phyloP scores from a whole-genome alignment of 2,329 filamentous ascomycete species.

The Alternaria sp. region DNA sequence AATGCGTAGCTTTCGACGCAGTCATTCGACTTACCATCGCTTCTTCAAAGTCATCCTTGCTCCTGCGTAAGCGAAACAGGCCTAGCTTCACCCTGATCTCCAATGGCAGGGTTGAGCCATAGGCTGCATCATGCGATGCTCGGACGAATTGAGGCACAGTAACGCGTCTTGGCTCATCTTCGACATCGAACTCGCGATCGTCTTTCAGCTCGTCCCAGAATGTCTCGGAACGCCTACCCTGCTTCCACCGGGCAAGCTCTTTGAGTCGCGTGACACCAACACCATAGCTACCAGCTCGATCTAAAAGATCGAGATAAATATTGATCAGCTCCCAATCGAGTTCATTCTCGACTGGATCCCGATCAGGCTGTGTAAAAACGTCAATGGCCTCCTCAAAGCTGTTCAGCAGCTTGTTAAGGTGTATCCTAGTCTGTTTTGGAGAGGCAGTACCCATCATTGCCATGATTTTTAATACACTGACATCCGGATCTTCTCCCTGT shows the following conservation, averaged over 20 bases:
- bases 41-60: constrained; percentile 67
- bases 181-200: constrained; percentile 87
- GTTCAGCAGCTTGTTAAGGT: constrained; percentile 55
- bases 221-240: constrained; percentile 73
- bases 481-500: constrained; percentile 48
- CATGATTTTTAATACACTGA: constrained; percentile 61
- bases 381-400: constrained; percentile 61
- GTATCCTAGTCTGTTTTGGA: constrained; percentile 54
- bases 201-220: constrained; percentile 81
- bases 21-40: constrained; percentile 70
- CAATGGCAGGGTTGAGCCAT: constrained; percentile 76
- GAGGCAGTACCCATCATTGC: constrained; percentile 63
- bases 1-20: constrained; percentile 51
- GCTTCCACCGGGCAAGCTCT: constrained; percentile 77
- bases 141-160: constrained; percentile 66
- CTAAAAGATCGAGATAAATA: constrained; percentile 82
- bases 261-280: constrained; percentile 75
- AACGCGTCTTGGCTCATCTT: constrained; percentile 70
- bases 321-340: constrained; percentile 82
- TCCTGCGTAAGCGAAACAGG: constrained; percentile 77
- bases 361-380: constrained; percentile 51
- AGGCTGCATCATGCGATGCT: constrained; percentile 63
- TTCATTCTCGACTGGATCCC: constrained; percentile 53
- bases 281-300: constrained; percentile 66
- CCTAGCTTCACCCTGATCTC: constrained; percentile 86